Evolutionary conservation across 2,329 filamentous ascomycete species (phyloP).

Genomic region (Epichloe sp.): DNA sequence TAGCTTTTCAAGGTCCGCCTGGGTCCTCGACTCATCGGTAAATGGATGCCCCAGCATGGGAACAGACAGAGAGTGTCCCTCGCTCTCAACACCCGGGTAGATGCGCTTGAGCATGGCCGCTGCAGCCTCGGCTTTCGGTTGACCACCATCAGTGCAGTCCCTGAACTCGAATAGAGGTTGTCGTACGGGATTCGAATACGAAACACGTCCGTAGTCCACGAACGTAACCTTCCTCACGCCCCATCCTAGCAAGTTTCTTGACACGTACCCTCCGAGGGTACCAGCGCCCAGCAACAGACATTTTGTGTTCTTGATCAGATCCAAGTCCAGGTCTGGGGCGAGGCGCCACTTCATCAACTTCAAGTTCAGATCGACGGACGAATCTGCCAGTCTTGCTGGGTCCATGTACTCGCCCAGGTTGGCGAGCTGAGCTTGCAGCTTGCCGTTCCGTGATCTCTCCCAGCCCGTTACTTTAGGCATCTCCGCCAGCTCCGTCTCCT

Average conservation of each 20-base stretch:
- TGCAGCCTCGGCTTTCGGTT: slow-evolving; percentile 68
- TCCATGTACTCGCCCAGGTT: slow-evolving; percentile 92
- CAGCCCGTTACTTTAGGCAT: slow-evolving; percentile 92
- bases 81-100: slow-evolving; percentile 76
- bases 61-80: slow-evolving; percentile 70
- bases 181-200: slow-evolving; percentile 90
- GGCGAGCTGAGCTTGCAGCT: slow-evolving; percentile 63
- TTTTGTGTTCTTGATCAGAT: slow-evolving; percentile 76
- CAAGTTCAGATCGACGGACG: slow-evolving; percentile 88
- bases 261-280: slow-evolving; percentile 87
- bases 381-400: slow-evolving; percentile 72
- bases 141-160: slow-evolving; percentile 77
- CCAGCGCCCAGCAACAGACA: slow-evolving; percentile 87
- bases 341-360: slow-evolving; percentile 99
- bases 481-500: slow-evolving; percentile 29
- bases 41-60: slow-evolving; percentile 94
- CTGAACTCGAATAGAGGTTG: slow-evolving; percentile 86
- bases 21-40: slow-evolving; percentile 54
- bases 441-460: slow-evolving; percentile 73
- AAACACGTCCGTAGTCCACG: slow-evolving; percentile 84
- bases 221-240: slow-evolving; percentile 92
- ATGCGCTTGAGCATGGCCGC: slow-evolving; percentile 72
- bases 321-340: slow-evolving; percentile 74
- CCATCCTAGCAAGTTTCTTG: slow-evolving; percentile 86
- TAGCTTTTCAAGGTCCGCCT: slow-evolving; percentile 62